Percentiles rank a stretch among this genome's conserved stretches.
Evolutionary conservation across 1,139 yeast genomes (phyloP).

Genomic region (Yamadazyma trypodendri): DNA sequence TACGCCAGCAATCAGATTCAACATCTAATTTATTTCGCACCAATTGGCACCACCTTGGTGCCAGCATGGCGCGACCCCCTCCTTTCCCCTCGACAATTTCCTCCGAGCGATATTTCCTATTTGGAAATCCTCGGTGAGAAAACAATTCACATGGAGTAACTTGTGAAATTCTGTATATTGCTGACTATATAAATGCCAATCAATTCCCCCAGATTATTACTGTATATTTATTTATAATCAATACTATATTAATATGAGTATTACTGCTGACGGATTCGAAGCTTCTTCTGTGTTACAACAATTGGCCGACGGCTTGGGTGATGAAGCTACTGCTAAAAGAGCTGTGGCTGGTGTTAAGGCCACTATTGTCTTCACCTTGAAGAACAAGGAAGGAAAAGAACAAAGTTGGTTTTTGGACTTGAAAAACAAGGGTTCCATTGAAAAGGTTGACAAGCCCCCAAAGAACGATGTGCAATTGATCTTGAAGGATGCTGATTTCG

Average conservation of each 20-base stretch:
- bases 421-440: conserved; percentile 59
- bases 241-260: conserved; percentile 7
- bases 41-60: not conserved
- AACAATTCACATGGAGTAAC: conserved; percentile 1
- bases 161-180: not conserved
- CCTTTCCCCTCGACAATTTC: not conserved
- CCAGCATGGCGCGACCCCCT: no score
- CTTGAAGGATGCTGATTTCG: conserved; percentile 64
- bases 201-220: not conserved
- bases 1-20: no score
- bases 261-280: conserved; percentile 49
- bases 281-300: conserved; percentile 46
- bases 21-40: no score
- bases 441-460: conserved; percentile 48
- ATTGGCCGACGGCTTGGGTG: conserved; percentile 41
- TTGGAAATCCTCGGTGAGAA: conserved; percentile 1
- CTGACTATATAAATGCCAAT: not conserved
- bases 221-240: not conserved
- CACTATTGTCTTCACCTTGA: conserved; percentile 64
- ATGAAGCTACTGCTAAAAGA: conserved; percentile 38
- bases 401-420: conserved; percentile 73
- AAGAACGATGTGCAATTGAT: conserved; percentile 67
- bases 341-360: conserved; percentile 58
- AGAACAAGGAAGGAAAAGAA: conserved; percentile 64
- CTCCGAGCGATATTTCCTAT: no score